Base-by-base conservation (phyloP, 495 filamentous ascomycete species). In the Podospora anserina region DNA sequence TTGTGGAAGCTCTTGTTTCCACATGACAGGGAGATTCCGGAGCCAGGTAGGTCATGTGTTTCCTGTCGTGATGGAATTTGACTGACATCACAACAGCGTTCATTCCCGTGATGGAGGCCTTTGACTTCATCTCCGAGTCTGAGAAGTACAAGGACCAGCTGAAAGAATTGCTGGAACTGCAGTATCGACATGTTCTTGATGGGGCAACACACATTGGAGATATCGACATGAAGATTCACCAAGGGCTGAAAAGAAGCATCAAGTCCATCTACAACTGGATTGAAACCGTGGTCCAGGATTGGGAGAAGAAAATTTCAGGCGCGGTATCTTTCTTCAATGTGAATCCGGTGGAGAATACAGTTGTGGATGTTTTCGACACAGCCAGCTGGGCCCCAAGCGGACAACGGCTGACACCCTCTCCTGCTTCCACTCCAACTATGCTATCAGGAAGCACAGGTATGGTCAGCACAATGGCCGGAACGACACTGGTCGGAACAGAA, bases 91-190 rank as follows among this genome's bases (percentile, higher is more conserved):
- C 23, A n/a, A 9, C 61, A 76, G 72, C 61, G 5, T 77, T 77
- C 44, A 70, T 77, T 30, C 75, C 75, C 28, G 75, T 77, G 13
- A 77, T 77, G 75, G 75, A 77, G 30, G 65, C 75, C n/a, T 74
- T 72, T 68, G 75, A 77, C 61, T 75, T 77, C 26, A 70, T 75
- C 32, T 44, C 71, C 20, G 73, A 75, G 56, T 77, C 75, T 6
- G 73, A 74, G 56, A 73, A 72, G 67, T 69, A 75, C 54, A 39
- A 75, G 18, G 16, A 4, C 49, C 68, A 49, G 32, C 54, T 77
- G 55, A 70, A 70, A 20, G 73, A 77, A 19, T 67, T 77, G 16
- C 70, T 77, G 3, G 75, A 75, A 6, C 62, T 77, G 9, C 75
- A 77, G 61, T 77, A 77, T 57, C 69, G 71, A 13, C 67, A 74